Evolutionary conservation across 805 yeast genomes (phyloP).

Genomic region (Naumovozyma castellii): DNA sequence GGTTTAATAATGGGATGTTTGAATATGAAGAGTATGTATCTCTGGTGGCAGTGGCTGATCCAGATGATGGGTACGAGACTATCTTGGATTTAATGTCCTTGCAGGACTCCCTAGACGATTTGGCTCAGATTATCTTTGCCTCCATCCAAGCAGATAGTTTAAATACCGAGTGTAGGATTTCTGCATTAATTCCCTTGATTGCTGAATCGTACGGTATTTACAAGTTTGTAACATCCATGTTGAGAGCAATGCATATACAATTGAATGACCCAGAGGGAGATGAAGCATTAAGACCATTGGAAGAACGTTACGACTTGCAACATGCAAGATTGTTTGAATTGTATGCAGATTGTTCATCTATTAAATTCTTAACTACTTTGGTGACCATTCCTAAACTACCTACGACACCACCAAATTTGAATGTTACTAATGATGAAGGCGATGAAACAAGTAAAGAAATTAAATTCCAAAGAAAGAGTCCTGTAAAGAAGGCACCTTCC

Average conservation of each 20-base stretch:
- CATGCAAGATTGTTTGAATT: slow-evolving; percentile 64
- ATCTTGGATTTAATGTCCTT: slow-evolving; percentile 75
- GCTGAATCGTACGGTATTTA: slow-evolving; percentile 89
- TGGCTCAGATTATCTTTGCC: slow-evolving; percentile 68
- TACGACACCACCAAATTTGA: slow-evolving; percentile 30
- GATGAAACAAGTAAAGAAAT: slow-evolving; percentile 9
- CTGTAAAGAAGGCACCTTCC: slow-evolving; percentile 1
- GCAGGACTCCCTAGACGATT: slow-evolving; percentile 75
- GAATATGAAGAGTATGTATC: slow-evolving; percentile 94
- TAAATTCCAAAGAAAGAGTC: slow-evolving; percentile 7
- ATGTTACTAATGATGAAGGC: slow-evolving; percentile 18
- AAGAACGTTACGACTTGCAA: slow-evolving; percentile 62
- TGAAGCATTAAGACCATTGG: slow-evolving; percentile 68
- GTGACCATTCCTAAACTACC: slow-evolving; percentile 40
- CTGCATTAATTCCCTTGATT: slow-evolving; percentile 83
- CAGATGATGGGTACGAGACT: slow-evolving; percentile 91
- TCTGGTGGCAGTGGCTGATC: slow-evolving; percentile 77
- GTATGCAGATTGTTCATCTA: slow-evolving; percentile 81
- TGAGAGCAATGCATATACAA: slow-evolving; percentile 73
- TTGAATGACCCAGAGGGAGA: slow-evolving; percentile 42
- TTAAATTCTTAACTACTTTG: slow-evolving; percentile 70
- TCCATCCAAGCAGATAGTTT: slow-evolving; percentile 45
- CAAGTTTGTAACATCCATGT: slow-evolving; percentile 81
- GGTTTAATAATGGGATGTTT: slow-evolving; percentile 80
- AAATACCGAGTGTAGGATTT: slow-evolving; percentile 63